phyloP scores from a whole-genome alignment of 164 flowering plant species.

The Santalum album region DNA sequence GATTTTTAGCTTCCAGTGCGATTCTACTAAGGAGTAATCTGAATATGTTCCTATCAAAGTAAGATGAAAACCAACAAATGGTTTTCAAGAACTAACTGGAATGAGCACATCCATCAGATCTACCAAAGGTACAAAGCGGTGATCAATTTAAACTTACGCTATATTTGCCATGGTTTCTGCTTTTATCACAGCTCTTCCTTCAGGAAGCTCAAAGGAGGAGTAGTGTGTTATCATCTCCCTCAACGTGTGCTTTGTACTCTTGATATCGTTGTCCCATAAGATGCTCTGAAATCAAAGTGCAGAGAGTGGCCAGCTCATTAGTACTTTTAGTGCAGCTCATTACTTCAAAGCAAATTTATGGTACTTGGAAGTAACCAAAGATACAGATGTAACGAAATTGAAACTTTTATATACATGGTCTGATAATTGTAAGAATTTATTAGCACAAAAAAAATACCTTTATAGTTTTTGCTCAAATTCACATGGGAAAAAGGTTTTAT shows the following conservation, averaged over 20 bases:
- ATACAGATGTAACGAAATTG: background rate
- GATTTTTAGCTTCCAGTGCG: too few relatives aligned
- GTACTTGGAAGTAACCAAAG: background rate
- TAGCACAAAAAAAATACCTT: too few relatives aligned
- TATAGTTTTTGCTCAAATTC: too few relatives aligned
- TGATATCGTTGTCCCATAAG: slow-evolving; percentile 84
- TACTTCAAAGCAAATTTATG: background rate
- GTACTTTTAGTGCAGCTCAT: too few relatives aligned
- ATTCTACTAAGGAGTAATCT: too few relatives aligned
- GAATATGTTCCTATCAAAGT: too few relatives aligned
- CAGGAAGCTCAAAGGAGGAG: slow-evolving; percentile 70
- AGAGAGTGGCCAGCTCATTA: slow-evolving; percentile 5
- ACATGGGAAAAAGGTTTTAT: too few relatives aligned
- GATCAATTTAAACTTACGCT: slow-evolving; percentile 49
- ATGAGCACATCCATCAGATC: background rate
- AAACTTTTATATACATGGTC: too few relatives aligned
- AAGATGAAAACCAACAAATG: background rate
- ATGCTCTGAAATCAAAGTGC: slow-evolving; percentile 51
- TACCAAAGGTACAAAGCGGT: background rate
- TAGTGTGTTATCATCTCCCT: slow-evolving; percentile 75
- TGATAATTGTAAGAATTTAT: too few relatives aligned
- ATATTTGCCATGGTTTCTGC: slow-evolving; percentile 60
- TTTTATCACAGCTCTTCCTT: slow-evolving; percentile 64
- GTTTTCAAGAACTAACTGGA: background rate
- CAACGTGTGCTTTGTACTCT: slow-evolving; percentile 78